Evolutionary conservation across 495 filamentous ascomycete species (phyloP), one percentile per base, ranked within the genome.

Genomic region (Penicillium verhagenii): DNA sequence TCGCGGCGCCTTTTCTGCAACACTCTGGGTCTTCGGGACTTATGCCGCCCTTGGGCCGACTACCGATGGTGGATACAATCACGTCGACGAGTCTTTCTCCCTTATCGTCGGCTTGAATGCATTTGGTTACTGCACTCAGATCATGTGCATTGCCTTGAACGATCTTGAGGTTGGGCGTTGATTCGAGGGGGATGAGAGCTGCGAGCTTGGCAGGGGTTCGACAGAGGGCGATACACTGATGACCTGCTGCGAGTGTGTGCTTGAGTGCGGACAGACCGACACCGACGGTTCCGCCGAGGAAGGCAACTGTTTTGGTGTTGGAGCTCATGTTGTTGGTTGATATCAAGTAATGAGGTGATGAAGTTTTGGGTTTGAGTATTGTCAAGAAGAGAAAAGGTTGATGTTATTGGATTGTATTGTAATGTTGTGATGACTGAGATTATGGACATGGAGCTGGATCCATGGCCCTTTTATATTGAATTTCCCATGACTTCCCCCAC

Each of bases 201-300:
- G 64, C 68, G 53, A 91, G 85, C 64, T 86, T 89, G 42, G 76
- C 57, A 4, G 88, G 85, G 3, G 75, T 82, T 21, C 88, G 85
- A 54, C 74, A 85, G 6, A 86, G 77, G 18, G 83, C 77, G 23
- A 61, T 60, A 50, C 69, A 74, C 43, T 67, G 64, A 53, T 83
- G 77, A 42, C 79, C 78, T 2, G 75, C 73, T 10, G 74, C 69
- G 39, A 88, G 76, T 8, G 76, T 64, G 37, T 71, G 70, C 8
- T 72, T 72, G 23, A 86, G 76, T 38, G 76, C 75, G 37, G 76
- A 59, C 9, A 76, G 58, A 16, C 70, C 70, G 53, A 71, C 76
- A 45, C 78, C 79, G 47, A 73, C 76, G n/a, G 79, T 82, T 25
- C 77, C 75, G 23, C 80, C 79, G 54, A 81, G 72, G 66, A 82